Percentiles rank a stretch among this genome's conserved stretches.
Conservation (phyloP, 2,329 filamentous ascomycete species). For the Neophaeococcomyces mojaviensis region DNA sequence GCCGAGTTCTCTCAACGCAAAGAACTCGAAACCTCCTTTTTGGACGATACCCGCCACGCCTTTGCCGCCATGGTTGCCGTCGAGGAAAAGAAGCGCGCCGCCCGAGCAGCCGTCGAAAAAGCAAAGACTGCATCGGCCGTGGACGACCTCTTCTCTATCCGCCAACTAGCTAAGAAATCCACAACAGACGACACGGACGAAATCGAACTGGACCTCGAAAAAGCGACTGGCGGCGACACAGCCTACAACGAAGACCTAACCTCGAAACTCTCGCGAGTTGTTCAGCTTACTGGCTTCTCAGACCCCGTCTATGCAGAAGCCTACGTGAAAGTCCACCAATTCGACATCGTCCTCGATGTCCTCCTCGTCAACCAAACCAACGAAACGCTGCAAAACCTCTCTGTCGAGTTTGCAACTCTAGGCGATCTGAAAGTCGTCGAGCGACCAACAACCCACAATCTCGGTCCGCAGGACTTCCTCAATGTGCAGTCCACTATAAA, state of each 20-base stretch:
- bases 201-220: conserved; percentile 82
- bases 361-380: conserved; percentile 94
- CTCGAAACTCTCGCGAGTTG: conserved; percentile 90
- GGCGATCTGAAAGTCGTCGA: conserved; percentile 98
- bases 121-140: conserved; percentile 92
- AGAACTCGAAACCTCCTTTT: conserved; percentile 83
- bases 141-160: conserved; percentile 86
- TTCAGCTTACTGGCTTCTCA: conserved; percentile 96
- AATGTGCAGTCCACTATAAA: conserved; percentile 99
- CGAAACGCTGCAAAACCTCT: conserved; percentile 92
- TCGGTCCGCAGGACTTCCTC: conserved; percentile 91
- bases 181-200: conserved; percentile 72
- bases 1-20: conserved; percentile 85
- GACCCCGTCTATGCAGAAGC: conserved; percentile 98
- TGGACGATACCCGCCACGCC: conserved; percentile 89
- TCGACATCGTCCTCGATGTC: conserved; percentile 95
- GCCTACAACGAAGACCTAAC: conserved; percentile 70
- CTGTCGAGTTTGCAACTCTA: conserved; percentile 95
- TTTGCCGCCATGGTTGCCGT: conserved; percentile 96
- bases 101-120: conserved; percentile 84
- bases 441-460: conserved; percentile 88
- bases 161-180: conserved; percentile 90
- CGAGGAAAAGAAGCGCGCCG: conserved; percentile 95
- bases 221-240: conserved; percentile 84
- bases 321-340: conserved; percentile 97